phyloP scores from a whole-genome alignment of 1,284 basidiomycete genomes.

The Malassezia slooffiae region DNA sequence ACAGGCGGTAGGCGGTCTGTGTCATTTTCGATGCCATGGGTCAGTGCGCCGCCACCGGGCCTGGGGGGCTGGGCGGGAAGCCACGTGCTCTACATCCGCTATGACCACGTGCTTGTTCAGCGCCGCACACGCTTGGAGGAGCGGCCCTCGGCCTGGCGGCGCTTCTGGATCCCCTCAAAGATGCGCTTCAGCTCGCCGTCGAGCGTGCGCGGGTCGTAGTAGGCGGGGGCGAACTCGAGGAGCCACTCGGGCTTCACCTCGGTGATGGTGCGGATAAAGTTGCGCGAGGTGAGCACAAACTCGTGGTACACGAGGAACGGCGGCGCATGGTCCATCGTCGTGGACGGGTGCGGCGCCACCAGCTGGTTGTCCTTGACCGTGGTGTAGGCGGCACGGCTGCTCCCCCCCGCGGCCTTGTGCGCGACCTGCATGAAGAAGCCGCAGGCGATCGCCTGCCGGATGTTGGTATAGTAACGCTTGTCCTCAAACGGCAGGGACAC shows the following conservation, averaged over 20 bases:
- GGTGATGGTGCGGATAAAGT: conserved; percentile 82
- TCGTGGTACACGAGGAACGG: conserved; percentile 97
- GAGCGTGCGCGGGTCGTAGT: conserved; percentile 57
- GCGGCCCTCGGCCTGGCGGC: conserved; percentile 5
- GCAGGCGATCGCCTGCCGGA: conserved; percentile 73
- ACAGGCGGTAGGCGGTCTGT: conserved; percentile 19
- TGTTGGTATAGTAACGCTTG: conserved; percentile 65
- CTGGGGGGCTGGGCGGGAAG: too few species aligned
- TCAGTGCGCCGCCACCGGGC: too few species aligned
- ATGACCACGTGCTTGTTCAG: not conserved
- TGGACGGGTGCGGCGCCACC: conserved; percentile 85
- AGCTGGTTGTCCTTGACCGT: conserved; percentile 93
- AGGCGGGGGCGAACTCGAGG: conserved; percentile 65
- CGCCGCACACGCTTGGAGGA: conserved; percentile 5
- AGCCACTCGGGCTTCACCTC: conserved; percentile 85
- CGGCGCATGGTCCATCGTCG: conserved; percentile 79
- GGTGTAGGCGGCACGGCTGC: conserved; percentile 46
- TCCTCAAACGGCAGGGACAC: conserved; percentile 65
- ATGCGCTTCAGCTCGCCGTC: conserved; percentile 37
- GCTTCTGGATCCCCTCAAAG: conserved; percentile 22
- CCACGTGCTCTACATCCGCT: too few species aligned
- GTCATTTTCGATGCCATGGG: too few species aligned
- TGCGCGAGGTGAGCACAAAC: conserved; percentile 79
- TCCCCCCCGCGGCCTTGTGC: conserved; percentile 55
- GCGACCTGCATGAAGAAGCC: conserved; percentile 99